Evolutionary conservation across 1,284 basidiomycete genomes (phyloP).

Genomic region (Heterobasidion irregulare): DNA sequence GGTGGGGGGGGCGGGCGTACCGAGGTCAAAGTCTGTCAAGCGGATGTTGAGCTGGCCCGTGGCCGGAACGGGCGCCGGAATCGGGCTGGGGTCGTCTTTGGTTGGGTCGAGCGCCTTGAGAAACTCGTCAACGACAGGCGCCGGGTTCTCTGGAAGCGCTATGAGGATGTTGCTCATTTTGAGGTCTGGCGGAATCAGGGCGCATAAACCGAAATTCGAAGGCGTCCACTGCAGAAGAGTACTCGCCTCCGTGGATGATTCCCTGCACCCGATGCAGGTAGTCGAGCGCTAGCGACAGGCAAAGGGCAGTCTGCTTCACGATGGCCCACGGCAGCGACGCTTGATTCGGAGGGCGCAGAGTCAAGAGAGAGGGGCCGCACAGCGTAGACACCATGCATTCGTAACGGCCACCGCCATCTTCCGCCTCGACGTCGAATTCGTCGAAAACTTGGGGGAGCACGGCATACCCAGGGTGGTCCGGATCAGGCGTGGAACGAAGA

Average conservation of each 20-base stretch:
- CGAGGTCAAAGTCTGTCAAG: neutral
- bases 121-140: neutral
- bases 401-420: neutral
- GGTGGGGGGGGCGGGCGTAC: neutral
- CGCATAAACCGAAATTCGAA: too few relatives aligned
- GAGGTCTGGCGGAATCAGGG: neutral
- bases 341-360: neutral
- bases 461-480: neutral
- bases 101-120: neutral
- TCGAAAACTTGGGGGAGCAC: neutral
- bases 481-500: neutral
- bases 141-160: neutral
- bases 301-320: neutral
- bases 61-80: neutral
- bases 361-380: neutral
- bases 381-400: neutral
- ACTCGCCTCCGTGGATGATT: neutral
- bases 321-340: neutral
- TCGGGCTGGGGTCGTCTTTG: neutral
- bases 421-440: neutral
- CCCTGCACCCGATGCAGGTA: neutral
- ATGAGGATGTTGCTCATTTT: neutral
- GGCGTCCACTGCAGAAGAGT: too few relatives aligned
- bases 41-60: neutral
- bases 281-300: neutral